phyloP scores from a whole-genome alignment of 2,329 filamentous ascomycete genomes.

The Thielaviopsis cerberus region DNA sequence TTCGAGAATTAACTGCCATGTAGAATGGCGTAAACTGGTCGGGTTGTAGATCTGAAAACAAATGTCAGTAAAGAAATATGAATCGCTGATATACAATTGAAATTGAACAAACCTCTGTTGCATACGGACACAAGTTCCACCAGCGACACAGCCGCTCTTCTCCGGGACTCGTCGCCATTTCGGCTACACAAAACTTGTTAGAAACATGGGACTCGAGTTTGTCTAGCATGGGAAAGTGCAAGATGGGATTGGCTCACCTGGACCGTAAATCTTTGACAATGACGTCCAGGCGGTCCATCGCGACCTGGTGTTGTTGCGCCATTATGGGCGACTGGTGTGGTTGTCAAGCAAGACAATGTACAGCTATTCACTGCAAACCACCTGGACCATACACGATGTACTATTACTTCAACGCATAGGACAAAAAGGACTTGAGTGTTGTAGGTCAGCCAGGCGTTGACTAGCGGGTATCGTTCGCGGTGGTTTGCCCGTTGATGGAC shows the following conservation, averaged over 20 bases:
- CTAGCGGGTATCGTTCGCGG: too few relatives aligned
- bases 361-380: constrained; percentile 4
- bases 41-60: constrained; percentile 46
- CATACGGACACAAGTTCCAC: constrained; percentile 35
- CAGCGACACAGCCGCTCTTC: constrained; percentile 34
- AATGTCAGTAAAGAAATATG: background rate
- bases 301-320: constrained; percentile 26
- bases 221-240: constrained; percentile 2
- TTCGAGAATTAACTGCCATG: constrained; percentile 36
- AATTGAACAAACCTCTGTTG: constrained; percentile 29
- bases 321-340: constrained; percentile 8
- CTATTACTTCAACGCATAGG: constrained; percentile 7
- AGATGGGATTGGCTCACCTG: constrained; percentile 23
- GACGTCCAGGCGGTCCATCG: constrained; percentile 35
- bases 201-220: constrained; percentile 8
- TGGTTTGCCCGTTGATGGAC: background rate
- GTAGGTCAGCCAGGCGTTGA: background rate
- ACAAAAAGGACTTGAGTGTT: background rate
- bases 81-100: background rate
- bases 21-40: constrained; percentile 54
- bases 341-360: constrained; percentile 6
- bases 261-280: constrained; percentile 37
- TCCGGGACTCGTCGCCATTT: constrained; percentile 28
- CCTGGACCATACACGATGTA: constrained; percentile 1
- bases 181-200: constrained; percentile 8